Base-by-base conservation (phyloP, 495 filamentous ascomycete species). In the Geopyxis carbonaria region DNA sequence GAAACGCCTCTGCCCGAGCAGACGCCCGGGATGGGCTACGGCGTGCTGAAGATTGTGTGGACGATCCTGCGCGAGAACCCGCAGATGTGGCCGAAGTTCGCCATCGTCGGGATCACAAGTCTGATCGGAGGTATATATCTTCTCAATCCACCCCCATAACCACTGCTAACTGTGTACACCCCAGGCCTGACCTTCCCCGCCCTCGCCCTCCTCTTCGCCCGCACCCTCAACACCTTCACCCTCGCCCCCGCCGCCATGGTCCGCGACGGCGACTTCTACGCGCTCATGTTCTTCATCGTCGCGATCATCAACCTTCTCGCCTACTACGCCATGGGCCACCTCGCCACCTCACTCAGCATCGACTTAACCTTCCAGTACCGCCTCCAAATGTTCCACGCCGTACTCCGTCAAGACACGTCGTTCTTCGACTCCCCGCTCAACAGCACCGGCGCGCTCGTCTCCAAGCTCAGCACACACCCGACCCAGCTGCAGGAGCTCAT, bases 401-500 rank as follows among this genome's bases (percentile, higher is more conserved):
- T 72, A 4, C 53, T 72, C 10, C 46, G 51, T 4, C 59, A 69
- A 44, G 64, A 69, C 30, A 51, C 71, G 19, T 48, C 56, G 5
- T 73, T 67, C 64, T 67, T 65, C 29, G 57, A 66, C 20, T 48
- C 53, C n/a, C n/a, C n/a, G n/a, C n/a, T n/a, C 29, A 76, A 78
- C 40, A 62, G 71, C 1, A 61, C 65, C 5, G 75, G 75, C 3
- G 65, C 75, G 9, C 58, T 81, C 15, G 65, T 65, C 5, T 62
- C 69, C 2, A 63, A 65, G 2, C 59, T 77, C 2, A 62, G 66
- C 5, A 62, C 64, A 35, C 65, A 75, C 36, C 70, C 74, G 4
- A 69, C 64, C 25, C 61, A 69, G 14, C 46, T 80, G n/a, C 69
- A 80, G 50, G 73, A 79, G 35, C 59, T 81, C 2, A 53, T 78